Conservation (phyloP, 176 grass and related monocot species). For the Neostapfia colusana region DNA sequence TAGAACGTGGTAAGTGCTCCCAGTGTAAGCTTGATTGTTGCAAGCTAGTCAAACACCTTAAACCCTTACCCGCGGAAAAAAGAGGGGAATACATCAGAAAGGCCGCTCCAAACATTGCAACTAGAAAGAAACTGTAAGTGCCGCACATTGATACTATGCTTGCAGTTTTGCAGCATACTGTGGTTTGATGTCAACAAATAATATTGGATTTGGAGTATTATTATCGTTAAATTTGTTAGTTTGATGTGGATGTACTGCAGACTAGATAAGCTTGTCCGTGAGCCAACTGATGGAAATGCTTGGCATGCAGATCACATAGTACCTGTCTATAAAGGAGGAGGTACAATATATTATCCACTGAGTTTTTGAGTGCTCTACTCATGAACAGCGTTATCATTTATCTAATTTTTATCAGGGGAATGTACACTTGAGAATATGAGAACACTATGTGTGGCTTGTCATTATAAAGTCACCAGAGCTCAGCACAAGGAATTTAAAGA, state of each 20-base stretch:
- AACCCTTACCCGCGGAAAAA: conserved; percentile 50
- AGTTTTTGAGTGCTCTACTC: conserved; percentile 16
- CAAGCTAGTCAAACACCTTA: conserved; percentile 73
- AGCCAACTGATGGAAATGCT: conserved; percentile 78
- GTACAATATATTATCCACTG: conserved; percentile 39
- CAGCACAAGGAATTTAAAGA: conserved; percentile 58
- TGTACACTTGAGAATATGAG: conserved; percentile 93
- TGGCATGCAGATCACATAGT: conserved; percentile 95
- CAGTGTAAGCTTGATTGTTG: conserved; percentile 85
- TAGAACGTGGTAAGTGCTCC: conserved; percentile 74
- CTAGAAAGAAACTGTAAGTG: conserved; percentile 76
- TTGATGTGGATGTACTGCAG: conserved; percentile 46
- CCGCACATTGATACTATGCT: conserved; percentile 16
- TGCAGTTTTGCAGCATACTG: background rate
- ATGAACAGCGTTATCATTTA: conserved; percentile 36
- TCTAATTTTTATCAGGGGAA: conserved; percentile 60
- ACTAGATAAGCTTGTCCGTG: conserved; percentile 62
- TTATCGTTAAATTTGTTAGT: conserved; percentile 31
- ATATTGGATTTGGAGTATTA: conserved; percentile 10
- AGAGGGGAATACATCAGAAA: conserved; percentile 72
- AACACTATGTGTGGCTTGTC: conserved; percentile 94
- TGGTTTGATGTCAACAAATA: conserved; percentile 11
- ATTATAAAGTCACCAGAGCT: conserved; percentile 60
- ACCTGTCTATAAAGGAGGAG: conserved; percentile 91
- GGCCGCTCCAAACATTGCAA: conserved; percentile 79